Percentiles rank a stretch among this genome's conserved stretches.
These are phyloP conservation scores for Halophytophthora batemanensis DNA, from an alignment of 352 stramenopile species.

Conservation along the genomic window DNA sequence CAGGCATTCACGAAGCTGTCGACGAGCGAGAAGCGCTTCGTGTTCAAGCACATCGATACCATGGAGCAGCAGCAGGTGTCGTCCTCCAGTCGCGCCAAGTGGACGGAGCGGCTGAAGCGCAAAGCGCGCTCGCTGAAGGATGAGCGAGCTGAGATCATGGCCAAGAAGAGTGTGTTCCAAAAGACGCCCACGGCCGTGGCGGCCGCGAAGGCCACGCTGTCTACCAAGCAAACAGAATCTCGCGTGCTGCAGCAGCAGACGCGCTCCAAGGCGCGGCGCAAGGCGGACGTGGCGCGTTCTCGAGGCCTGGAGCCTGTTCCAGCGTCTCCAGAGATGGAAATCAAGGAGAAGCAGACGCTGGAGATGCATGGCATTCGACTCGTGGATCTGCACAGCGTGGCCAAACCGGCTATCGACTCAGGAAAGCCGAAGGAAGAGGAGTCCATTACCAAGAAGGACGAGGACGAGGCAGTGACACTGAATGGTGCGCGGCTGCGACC, in stretches of 20 bases:
- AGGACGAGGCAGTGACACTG: slow-evolving; percentile 34
- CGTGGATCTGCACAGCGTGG: slow-evolving; percentile 52
- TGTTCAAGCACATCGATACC: slow-evolving; percentile 85
- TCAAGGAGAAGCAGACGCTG: slow-evolving; percentile 58
- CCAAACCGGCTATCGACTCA: slow-evolving; percentile 6
- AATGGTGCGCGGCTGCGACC: slow-evolving; percentile 53
- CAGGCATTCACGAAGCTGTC: slow-evolving; percentile 62
- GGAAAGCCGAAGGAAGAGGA: slow-evolving; percentile 1
- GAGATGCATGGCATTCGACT: slow-evolving; percentile 60
- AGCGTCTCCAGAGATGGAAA: slow-evolving; percentile 26
- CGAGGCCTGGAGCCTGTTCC: slow-evolving; percentile 31
- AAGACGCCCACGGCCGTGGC: slow-evolving; percentile 16
- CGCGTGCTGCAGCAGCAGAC: slow-evolving; percentile 57
- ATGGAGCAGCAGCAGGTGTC: slow-evolving; percentile 51
- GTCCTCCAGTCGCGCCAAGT: slow-evolving; percentile 40
- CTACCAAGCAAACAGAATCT: slow-evolving; percentile 24
- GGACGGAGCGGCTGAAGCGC: slow-evolving; percentile 62
- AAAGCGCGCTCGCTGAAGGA: slow-evolving; percentile 62
- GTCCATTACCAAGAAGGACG: slow-evolving; percentile 8
- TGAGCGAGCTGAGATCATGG: slow-evolving; percentile 42
- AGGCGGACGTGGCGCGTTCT: slow-evolving; percentile 48
- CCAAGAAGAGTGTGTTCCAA: slow-evolving; percentile 35
- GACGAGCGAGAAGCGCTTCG: slow-evolving; percentile 63
- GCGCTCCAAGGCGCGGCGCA: slow-evolving; percentile 45
- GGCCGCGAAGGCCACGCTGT: background rate